Percentiles rank a stretch among this genome's conserved stretches.
Evolutionary conservation across 2,329 filamentous ascomycete genomes (phyloP).

Genomic region (Zalaria obscura): DNA sequence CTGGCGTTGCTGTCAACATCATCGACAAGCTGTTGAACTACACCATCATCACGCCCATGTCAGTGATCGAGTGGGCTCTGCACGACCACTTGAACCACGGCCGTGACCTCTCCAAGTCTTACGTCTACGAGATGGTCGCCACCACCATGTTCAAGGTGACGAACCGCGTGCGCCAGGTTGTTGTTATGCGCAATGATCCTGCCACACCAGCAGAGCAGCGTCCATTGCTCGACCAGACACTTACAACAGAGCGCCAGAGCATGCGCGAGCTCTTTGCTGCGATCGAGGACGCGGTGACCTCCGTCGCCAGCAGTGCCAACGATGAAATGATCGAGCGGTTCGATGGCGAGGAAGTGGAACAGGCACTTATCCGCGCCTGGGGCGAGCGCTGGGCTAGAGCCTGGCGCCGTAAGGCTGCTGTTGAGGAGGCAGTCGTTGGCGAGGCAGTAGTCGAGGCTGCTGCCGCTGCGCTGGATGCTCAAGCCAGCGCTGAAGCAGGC

Average conservation of each 20-base stretch:
- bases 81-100: conserved; percentile 42
- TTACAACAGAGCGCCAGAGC: conserved; percentile 53
- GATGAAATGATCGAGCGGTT: conserved; percentile 61
- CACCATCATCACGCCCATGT: conserved; percentile 74
- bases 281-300: conserved; percentile 63
- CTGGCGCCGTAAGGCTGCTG: conserved; percentile 65
- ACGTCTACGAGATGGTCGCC: conserved; percentile 81
- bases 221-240: conserved; percentile 48
- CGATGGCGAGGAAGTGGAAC: conserved; percentile 43
- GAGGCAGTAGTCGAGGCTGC: conserved; percentile 39
- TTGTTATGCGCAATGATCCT: conserved; percentile 45
- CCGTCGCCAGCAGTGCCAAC: conserved; percentile 58
- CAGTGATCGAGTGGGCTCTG: conserved; percentile 83
- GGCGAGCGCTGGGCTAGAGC: conserved; percentile 75
- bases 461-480: conserved; percentile 13
- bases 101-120: conserved; percentile 51
- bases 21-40: conserved; percentile 97
- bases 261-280: conserved; percentile 70
- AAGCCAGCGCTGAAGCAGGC: conserved; percentile 7
- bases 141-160: conserved; percentile 86
- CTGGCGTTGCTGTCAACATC: conserved; percentile 81
- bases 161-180: conserved; percentile 68
- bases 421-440: conserved; percentile 63
- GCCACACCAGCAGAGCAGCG: conserved; percentile 43
- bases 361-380: conserved; percentile 62